Evolutionary conservation across 768 basidiomycete species (phyloP).

Genomic region (Suillus clintonianus): DNA sequence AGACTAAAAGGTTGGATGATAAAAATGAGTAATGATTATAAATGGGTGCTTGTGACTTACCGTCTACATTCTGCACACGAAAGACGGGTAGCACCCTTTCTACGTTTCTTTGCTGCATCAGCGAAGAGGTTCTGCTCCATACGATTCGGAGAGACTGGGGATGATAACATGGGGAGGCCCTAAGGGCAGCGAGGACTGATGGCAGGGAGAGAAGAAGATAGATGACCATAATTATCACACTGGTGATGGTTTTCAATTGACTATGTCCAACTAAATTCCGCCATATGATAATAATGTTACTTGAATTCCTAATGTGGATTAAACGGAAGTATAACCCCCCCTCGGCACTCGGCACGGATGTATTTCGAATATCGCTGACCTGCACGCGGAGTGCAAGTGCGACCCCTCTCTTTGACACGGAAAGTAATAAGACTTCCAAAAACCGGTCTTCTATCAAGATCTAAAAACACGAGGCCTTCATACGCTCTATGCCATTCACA

Average conservation of each 20-base stretch:
- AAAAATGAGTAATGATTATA: background rate
- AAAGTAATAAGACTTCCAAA: background rate
- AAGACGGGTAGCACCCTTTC: conserved; percentile 73
- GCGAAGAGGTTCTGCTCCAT: conserved; percentile 30
- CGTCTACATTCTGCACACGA: conserved; percentile 83
- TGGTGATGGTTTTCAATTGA: conserved; percentile 3
- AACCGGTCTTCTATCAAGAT: background rate
- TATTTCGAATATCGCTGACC: background rate
- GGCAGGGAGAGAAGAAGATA: conserved; percentile 21
- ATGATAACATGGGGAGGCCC: conserved; percentile 7
- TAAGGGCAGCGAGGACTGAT: conserved; percentile 38
- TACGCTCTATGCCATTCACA: background rate
- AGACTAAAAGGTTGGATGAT: conserved; percentile 14
- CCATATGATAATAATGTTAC: background rate
- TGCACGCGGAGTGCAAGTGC: background rate
- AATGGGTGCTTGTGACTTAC: conserved; percentile 33
- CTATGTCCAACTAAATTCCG: conserved; percentile 4
- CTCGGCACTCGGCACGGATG: background rate
- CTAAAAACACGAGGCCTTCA: conserved; percentile 1
- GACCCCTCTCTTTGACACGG: background rate
- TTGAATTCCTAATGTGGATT: background rate
- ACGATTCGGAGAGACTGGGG: background rate
- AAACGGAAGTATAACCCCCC: background rate
- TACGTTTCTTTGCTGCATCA: conserved; percentile 53
- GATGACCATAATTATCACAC: conserved; percentile 17